Base-by-base conservation (phyloP, 148 eudicot genomes). In the Chenopodium suecicum region DNA sequence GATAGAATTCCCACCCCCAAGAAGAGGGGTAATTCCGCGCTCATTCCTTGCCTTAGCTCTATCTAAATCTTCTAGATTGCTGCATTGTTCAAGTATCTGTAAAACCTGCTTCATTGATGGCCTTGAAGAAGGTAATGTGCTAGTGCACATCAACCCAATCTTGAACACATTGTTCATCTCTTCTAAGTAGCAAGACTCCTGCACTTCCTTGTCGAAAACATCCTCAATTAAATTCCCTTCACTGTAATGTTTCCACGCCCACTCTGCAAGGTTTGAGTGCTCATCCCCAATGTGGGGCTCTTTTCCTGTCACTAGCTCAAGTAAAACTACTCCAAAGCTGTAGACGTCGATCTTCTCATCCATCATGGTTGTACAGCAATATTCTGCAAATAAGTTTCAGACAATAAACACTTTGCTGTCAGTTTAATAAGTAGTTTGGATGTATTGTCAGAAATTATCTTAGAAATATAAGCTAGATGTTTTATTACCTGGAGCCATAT, bases 281-380 rank as follows among this genome's bases (percentile, higher is more conserved):
- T 90, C 92, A 44, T 86, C 92, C 70, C 91, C 97, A 0, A 62
- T 69, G 32, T 86, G 89, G 19, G 97, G 89, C 52, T 91, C 90
- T 86, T 90, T 90, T 41, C 98, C 98, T 0, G 97, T 94, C 29
- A 88, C 90, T 27, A 94, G 88, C 71, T 94, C 98, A 11, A 94
- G 82, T 4, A 94, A 90, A 13, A 94, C 94, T 4, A 94, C 98
- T 22, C 97, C 98, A 14, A 92, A 94, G 84, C 97, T 93, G 68
- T 90, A 94, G 60, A 91, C 83, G 46, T 94, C 98, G 1, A 90
- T 86, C 88, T 93, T 94, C 82, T 89, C 97, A 54, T 91, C 90
- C 84, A 94, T 94, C 82, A 82, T 93, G 46, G 78, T 87, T 31
- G 94, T 87, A 75, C 85, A 86, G 29, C 88, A 88, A 79, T 93